These are phyloP conservation scores for Xylaria castorea DNA, from an alignment of 495 filamentous ascomycete species.

Conservation along the genomic window DNA sequence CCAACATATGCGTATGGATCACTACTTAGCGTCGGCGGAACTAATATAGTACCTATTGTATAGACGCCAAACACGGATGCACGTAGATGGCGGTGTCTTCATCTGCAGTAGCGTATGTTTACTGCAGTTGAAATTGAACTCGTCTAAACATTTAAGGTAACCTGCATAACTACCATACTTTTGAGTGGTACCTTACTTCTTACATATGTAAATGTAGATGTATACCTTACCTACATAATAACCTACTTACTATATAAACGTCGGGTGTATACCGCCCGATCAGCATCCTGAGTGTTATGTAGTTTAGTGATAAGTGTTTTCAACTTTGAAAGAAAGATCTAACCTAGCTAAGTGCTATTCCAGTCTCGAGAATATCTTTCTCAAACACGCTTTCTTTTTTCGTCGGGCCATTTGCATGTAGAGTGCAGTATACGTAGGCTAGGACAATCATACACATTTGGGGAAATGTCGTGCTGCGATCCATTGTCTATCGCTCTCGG, in stretches of 20 bases:
- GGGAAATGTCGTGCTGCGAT: slow-evolving; percentile 7
- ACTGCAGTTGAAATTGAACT: not conserved
- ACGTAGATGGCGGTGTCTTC: not conserved
- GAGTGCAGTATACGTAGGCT: not conserved
- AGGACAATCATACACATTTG: slow-evolving; percentile 3
- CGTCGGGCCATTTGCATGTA: not conserved
- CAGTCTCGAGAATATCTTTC: not conserved
- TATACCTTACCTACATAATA: not conserved
- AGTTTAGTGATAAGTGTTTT: not conserved
- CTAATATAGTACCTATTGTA: not conserved
- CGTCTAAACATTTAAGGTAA: not conserved
- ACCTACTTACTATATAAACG: not conserved
- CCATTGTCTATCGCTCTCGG: slow-evolving; percentile 5
- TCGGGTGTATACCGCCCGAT: not conserved
- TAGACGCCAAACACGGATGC: not conserved
- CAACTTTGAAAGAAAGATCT: not conserved
- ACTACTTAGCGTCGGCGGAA: slow-evolving; percentile 1
- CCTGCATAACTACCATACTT: not conserved
- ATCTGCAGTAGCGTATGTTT: not conserved
- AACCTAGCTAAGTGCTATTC: not conserved
- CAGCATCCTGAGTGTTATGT: not conserved
- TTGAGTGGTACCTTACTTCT: not conserved
- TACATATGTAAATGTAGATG: not conserved
- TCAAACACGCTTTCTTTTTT: not conserved
- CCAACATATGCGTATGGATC: not conserved